phyloP scores from a whole-genome alignment of 345 rosid species.

The Ceriops tagal region DNA sequence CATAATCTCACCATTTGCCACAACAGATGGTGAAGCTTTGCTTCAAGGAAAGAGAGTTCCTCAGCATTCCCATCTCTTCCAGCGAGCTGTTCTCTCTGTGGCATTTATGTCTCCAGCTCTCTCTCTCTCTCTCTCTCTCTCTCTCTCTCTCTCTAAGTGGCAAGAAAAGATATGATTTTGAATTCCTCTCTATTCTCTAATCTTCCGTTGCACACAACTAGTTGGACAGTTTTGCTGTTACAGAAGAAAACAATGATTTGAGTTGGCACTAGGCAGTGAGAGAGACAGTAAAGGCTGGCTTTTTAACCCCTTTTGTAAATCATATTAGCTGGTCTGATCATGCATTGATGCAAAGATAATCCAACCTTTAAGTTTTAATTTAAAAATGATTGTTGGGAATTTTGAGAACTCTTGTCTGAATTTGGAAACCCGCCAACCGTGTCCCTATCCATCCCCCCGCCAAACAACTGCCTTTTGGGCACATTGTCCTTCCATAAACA shows the following conservation, averaged over 20 bases:
- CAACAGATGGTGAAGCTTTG: background rate
- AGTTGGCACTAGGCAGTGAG: conserved; percentile 5
- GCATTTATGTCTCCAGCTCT: conserved; percentile 10
- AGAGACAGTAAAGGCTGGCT: conserved; percentile 4
- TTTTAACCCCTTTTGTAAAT: conserved; percentile 6
- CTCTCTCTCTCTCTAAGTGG: conserved; percentile 13
- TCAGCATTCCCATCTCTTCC: background rate
- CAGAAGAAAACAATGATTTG: background rate
- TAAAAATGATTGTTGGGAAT: background rate
- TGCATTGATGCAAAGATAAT: background rate
- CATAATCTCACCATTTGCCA: background rate
- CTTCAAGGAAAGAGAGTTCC: background rate
- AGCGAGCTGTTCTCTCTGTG: background rate
- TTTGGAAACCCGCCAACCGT: background rate
- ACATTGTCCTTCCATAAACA: conserved; percentile 1
- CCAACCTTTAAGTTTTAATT: conserved; percentile 1
- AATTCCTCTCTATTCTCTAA: conserved; percentile 1
- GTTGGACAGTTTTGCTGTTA: conserved; percentile 16
- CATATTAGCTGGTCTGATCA: background rate
- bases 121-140: conserved; percentile 2
- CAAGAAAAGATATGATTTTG: conserved; percentile 18
- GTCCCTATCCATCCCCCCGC: background rate
- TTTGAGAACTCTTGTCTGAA: background rate
- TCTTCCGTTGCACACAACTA: conserved; percentile 5
- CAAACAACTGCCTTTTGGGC: conserved; percentile 3